These are phyloP conservation scores for Lentinula detonsa DNA, from an alignment of 768 basidiomycete species.

Conservation along the genomic window DNA sequence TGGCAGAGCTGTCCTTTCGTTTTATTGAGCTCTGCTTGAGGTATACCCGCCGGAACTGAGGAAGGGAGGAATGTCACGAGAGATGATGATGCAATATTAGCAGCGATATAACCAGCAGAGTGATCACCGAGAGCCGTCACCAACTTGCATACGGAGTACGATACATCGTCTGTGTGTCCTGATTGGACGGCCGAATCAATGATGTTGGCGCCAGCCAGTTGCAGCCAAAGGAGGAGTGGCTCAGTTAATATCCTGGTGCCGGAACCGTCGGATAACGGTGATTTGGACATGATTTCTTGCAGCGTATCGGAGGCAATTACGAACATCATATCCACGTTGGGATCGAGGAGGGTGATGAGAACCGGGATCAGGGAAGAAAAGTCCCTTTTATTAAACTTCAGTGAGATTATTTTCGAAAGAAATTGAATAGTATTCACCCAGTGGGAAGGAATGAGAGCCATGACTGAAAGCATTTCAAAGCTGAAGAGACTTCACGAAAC, in stretches of 20 bases:
- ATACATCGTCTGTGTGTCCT: conserved; percentile 46
- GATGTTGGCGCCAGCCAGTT: conserved; percentile 46
- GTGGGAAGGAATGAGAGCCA: conserved; percentile 73
- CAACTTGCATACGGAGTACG: conserved; percentile 75
- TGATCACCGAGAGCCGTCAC: conserved; percentile 82
- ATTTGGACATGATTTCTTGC: conserved; percentile 73
- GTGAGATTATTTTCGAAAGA: not conserved
- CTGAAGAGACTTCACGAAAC: conserved; percentile 51
- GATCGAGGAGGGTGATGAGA: conserved; percentile 60
- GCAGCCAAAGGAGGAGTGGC: conserved; percentile 79
- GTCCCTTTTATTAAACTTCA: not conserved
- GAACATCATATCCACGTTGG: conserved; percentile 48
- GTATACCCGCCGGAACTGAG: conserved; percentile 9
- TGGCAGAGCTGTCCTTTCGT: conserved; percentile 54
- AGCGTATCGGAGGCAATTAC: conserved; percentile 64
- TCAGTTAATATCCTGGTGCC: conserved; percentile 74
- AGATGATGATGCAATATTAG: conserved; percentile 49
- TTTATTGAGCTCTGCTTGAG: conserved; percentile 15
- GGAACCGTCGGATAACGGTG: conserved; percentile 64
- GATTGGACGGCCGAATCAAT: conserved; percentile 24
- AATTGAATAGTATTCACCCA: conserved; percentile 38
- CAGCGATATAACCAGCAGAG: conserved; percentile 71
- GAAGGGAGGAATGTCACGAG: conserved; percentile 23
- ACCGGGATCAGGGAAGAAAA: conserved; percentile 61
- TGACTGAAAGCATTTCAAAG: conserved; percentile 74